These are phyloP conservation scores for Naematelia aurantialba DNA, from an alignment of 768 basidiomycete genomes.

Conservation along the genomic window DNA sequence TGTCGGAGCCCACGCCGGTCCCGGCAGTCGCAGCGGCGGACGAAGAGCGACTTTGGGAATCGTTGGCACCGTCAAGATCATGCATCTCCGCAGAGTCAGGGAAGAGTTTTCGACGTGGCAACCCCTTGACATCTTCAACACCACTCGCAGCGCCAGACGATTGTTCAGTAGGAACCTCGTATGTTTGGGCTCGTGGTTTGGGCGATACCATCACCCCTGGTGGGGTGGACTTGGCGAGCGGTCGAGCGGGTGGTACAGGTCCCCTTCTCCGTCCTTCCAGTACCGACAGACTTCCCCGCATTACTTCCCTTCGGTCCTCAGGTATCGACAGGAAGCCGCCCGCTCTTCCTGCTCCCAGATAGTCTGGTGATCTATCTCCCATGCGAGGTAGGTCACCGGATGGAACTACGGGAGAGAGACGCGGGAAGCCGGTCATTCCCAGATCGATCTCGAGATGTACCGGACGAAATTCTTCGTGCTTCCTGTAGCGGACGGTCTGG, in stretches of 20 bases:
- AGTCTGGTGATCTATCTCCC: no score
- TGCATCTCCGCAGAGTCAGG: not conserved
- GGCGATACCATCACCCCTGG: not conserved
- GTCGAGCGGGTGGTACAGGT: not conserved
- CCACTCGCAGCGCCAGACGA: no score
- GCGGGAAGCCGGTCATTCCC: not conserved
- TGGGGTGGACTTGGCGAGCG: not conserved
- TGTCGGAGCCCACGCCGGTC: not conserved
- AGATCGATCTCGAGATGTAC: not conserved
- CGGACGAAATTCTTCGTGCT: no score
- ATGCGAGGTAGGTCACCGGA: no score
- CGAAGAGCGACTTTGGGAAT: not conserved
- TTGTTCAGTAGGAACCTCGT: no score
- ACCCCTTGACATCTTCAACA: not conserved
- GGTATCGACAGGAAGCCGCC: no score
- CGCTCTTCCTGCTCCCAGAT: no score
- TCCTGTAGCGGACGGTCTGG: no score
- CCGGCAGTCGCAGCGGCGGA: not conserved
- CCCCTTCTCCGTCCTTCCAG: not conserved
- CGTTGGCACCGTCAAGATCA: not conserved
- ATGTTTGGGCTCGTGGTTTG: no score
- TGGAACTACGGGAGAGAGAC: not conserved
- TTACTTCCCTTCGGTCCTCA: not conserved
- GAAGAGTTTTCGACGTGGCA: not conserved
- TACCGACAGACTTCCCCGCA: not conserved